Conservation (phyloP, 2,329 filamentous ascomycete genomes). For the Fusarium clavum region DNA sequence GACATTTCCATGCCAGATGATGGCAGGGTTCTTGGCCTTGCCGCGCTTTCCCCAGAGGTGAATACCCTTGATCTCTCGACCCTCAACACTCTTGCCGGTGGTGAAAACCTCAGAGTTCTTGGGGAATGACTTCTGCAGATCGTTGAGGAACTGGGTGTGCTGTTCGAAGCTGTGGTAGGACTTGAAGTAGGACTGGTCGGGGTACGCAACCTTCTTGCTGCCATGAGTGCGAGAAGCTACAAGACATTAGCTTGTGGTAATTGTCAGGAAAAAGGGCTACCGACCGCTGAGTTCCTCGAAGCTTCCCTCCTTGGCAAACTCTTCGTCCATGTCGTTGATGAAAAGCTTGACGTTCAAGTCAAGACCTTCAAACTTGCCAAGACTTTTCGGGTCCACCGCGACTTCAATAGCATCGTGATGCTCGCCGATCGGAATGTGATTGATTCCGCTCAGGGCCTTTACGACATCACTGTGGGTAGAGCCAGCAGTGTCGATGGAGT, state of each 20-base stretch:
- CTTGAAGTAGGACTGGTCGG: conserved; percentile 58
- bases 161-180: conserved; percentile 65
- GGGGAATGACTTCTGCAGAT: conserved; percentile 58
- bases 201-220: not conserved
- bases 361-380: conserved; percentile 40
- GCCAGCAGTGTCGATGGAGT: conserved; percentile 37
- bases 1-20: conserved; percentile 68
- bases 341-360: conserved; percentile 39
- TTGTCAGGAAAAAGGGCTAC: accelerated
- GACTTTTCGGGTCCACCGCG: conserved; percentile 42
- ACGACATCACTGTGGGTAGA: conserved; percentile 30
- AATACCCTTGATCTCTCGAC: conserved; percentile 68
- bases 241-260: accelerated
- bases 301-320: conserved; percentile 41
- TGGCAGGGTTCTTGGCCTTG: conserved; percentile 61
- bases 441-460: conserved; percentile 25
- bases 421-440: conserved; percentile 44
- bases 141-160: conserved; percentile 61
- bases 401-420: conserved; percentile 41
- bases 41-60: conserved; percentile 64
- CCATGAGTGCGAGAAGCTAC: conserved; percentile 12
- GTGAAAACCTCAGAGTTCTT: conserved; percentile 61
- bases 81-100: conserved; percentile 60
- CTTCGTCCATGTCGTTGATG: conserved; percentile 42
- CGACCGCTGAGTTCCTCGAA: not conserved